phyloP scores from a whole-genome alignment of 2,329 filamentous ascomycete species.

The Fusarium tjaetaba region DNA sequence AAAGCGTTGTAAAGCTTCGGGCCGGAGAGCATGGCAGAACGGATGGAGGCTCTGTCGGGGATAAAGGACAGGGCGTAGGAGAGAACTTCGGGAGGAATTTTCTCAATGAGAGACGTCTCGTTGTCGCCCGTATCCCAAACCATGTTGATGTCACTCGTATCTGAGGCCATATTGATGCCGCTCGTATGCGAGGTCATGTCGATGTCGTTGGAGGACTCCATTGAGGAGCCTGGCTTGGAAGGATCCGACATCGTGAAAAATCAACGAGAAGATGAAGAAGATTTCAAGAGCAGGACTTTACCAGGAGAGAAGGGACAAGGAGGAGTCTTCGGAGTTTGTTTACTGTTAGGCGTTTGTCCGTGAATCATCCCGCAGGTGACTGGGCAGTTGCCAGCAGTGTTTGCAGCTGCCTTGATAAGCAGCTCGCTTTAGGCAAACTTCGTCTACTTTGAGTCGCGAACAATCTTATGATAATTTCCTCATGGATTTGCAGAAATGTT shows the following conservation, averaged over 20 bases:
- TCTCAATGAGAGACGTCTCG: background rate
- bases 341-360: background rate
- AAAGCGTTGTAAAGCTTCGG: conserved; percentile 3
- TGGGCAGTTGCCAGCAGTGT: background rate
- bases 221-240: background rate
- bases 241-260: background rate
- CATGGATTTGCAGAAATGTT: background rate
- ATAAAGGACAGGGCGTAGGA: conserved; percentile 10
- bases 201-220: background rate
- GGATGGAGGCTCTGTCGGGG: background rate
- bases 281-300: background rate
- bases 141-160: background rate
- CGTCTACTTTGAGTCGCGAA: background rate
- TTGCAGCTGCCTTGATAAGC: background rate
- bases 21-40: background rate
- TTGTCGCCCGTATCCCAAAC: too few relatives aligned
- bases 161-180: background rate
- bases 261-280: background rate
- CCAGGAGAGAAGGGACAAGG: background rate
- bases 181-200: background rate
- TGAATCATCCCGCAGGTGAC: background rate
- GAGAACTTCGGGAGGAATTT: background rate
- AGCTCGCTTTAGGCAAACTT: background rate
- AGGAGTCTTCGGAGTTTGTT: background rate
- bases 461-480: fast-evolving